Evolutionary conservation across 495 filamentous ascomycete species (phyloP), one percentile per base, ranked within the genome.

Genomic region (Tuber microsphaerosporum): DNA sequence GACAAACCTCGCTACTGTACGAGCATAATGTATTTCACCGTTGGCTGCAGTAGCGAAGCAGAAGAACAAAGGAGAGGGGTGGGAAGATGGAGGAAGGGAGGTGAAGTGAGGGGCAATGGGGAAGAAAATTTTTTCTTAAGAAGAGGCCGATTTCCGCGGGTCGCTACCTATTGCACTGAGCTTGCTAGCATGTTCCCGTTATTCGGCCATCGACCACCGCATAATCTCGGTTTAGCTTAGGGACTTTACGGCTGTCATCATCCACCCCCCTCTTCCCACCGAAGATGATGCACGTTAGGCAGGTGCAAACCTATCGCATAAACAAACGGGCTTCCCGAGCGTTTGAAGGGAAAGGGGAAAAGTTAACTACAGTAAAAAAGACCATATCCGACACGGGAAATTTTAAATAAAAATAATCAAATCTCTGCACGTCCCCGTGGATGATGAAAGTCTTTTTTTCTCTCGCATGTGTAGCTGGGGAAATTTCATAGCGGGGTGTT

Each of bases 271-370:
- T 41, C 39, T 65, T 65, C 56, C 56, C 26, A 65, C 26, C n/a
- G n/a, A 31, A 26, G 26, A 17, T 31, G 56, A 31, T 65, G 56
- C n/a, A 65, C 56, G 56, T 65, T 65, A 65, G 56, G 56, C 12
- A 65, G 56, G n/a, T 65, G 56, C 56, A 65, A 65, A 65, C 56
- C n/a, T 65, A 65, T 65, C 56, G 56, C 56, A 65, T 31, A 26
- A 65, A 65, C 56, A 26, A 65, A 31, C 56, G 26, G 56, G 56
- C 14, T 65, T 61, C 56, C n/a, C 56, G n/a, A 31, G 17, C 26
- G 56, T 31, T 65, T 65, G 26, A 31, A 31, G 56, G n/a, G 56
- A 65, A 17, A 65, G 8, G n/a, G 56, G 56, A 65, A 65, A 65
- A 31, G 26, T 56, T 56, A 22, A 31, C 10, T 65, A 46, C 12